These are phyloP conservation scores for Phellinidium pouzarii DNA, from an alignment of 1,284 basidiomycete species.

Conservation along the genomic window DNA sequence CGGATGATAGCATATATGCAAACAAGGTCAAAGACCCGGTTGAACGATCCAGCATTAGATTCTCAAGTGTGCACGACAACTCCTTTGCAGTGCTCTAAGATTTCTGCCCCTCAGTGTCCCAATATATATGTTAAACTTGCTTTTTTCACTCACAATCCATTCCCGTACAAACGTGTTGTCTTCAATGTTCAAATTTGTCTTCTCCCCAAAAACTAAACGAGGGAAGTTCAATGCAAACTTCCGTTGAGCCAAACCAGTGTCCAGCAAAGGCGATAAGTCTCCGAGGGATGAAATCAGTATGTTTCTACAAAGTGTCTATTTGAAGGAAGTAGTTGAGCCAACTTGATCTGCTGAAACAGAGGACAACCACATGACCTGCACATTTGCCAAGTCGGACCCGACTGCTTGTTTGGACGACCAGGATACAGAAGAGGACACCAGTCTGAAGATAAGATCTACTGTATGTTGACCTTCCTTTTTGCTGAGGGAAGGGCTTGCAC, in stretches of 20 bases:
- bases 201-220: constrained; percentile 3
- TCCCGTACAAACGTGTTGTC: not conserved
- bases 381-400: not conserved
- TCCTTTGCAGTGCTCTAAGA: not conserved
- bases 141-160: constrained; percentile 6
- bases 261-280: not conserved
- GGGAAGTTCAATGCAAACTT: constrained; percentile 9
- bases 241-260: not conserved
- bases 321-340: not conserved
- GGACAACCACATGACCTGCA: constrained; percentile 2
- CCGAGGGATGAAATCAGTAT: constrained; percentile 3
- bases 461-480: not conserved
- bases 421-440: not conserved
- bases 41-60: constrained; percentile 22
- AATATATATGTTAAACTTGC: not conserved
- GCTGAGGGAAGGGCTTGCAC: not conserved
- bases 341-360: not conserved
- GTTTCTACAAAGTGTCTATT: constrained; percentile 10
- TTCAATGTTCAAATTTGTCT: not conserved
- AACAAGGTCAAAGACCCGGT: constrained; percentile 37
- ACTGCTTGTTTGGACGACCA: constrained; percentile 9
- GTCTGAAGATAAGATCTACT: not conserved
- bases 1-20: constrained; percentile 35
- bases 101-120: not conserved
- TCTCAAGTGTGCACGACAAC: constrained; percentile 2